Base-by-base conservation (phyloP, 768 basidiomycete species). In the Exidia glandulosa region DNA sequence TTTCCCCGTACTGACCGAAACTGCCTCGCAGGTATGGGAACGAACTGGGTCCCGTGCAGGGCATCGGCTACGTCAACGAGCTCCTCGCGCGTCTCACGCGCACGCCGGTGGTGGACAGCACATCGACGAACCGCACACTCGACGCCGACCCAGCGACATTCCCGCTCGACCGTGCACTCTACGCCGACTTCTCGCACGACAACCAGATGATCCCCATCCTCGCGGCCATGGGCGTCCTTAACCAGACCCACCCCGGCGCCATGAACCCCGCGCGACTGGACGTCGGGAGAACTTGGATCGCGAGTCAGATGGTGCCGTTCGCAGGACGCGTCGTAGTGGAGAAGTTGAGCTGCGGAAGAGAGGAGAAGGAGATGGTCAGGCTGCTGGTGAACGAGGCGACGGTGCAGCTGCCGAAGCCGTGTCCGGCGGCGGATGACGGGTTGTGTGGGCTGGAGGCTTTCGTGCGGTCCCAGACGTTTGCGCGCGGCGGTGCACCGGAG, bases 61-160 rank as follows among this genome's bases (percentile, higher is more conserved):
- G 90, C 32, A 85, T 93, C 3, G 93, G 92, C 5, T 95, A 88
- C 68, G 76, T 89, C 66, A 93, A 92, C 68, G 92, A 94, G 72
- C 80, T 95, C n/a, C 69, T 94, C 25, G 88, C 90, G 0, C 82
- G 94, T 12, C 77, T 95, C 47, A 88, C 85, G 0, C 76, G 77
- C 16, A 70, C 68, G 16, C 80, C 83, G 1, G 86, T 90, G 31
- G 69, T 68, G 41, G 89, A 91, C 70, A 29, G 50, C 27, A 91
- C 89, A 0, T 85, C 87, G 65, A 88, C 87, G 2, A 93, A 93
- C 70, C 71, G 70, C 10, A 92, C 90, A 0, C 77, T 94, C 31
- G 84, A 87, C 67, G 65, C 74, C 0, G 76, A 79, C 3, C 81
- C 82, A 0, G 64, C 65, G 13, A 90, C 87, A 0, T 94, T 94